Percentiles rank a stretch among this genome's conserved stretches.
Evolutionary conservation across 768 basidiomycete genomes (phyloP).

Genomic region (Zangia roseola): DNA sequence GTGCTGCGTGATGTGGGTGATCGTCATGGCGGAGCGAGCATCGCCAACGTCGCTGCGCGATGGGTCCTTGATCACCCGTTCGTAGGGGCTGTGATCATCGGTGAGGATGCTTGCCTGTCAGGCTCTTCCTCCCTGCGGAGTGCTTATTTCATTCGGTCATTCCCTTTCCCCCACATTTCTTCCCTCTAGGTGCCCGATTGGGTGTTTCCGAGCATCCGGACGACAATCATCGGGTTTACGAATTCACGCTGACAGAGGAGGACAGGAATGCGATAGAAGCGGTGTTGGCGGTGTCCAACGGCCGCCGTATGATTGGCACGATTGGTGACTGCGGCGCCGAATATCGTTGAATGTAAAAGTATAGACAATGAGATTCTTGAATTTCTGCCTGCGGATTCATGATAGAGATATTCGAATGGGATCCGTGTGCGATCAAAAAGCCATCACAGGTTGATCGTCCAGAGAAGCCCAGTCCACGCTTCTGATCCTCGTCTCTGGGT

Average conservation of each 20-base stretch:
- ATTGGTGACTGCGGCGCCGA: conserved; percentile 87
- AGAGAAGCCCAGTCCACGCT: too few relatives aligned
- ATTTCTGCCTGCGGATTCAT: too few relatives aligned
- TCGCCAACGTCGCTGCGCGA: conserved; percentile 77
- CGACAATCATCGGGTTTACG: conserved; percentile 65
- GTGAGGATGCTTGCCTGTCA: conserved; percentile 32
- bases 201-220: conserved; percentile 73
- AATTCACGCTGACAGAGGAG: conserved; percentile 50
- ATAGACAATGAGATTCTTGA: not conserved
- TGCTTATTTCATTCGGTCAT: not conserved
- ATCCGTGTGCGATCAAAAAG: too few relatives aligned
- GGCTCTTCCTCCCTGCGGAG: conserved; percentile 1
- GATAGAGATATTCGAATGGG: too few relatives aligned
- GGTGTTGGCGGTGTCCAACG: conserved; percentile 59
- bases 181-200: conserved; percentile 57
- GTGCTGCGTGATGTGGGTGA: conserved; percentile 64
- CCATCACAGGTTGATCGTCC: too few relatives aligned
- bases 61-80: conserved; percentile 80
- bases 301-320: conserved; percentile 56
- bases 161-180: not conserved
- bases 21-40: conserved; percentile 61
- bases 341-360: conserved; percentile 50
- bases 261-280: conserved; percentile 62
- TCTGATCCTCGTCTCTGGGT: too few relatives aligned
- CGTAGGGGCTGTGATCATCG: conserved; percentile 80